Evolutionary conservation across 257 asterid species (phyloP).

Genomic region (Rhazya stricta): DNA sequence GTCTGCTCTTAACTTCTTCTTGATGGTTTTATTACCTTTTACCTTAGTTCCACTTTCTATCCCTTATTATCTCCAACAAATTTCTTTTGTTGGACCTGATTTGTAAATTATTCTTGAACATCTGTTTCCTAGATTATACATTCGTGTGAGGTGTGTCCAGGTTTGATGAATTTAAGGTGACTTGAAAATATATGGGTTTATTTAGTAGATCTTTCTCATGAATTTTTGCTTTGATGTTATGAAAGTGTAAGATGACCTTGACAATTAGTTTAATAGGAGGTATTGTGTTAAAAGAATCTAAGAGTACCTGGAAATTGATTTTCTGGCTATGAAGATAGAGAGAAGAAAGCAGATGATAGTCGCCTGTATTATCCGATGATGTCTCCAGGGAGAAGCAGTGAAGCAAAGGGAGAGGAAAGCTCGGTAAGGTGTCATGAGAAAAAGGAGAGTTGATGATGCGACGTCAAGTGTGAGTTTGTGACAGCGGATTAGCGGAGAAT

Average conservation of each 20-base stretch:
- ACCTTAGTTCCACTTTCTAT: not conserved
- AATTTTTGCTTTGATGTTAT: not conserved
- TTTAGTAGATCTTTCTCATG: not conserved
- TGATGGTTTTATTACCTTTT: not conserved
- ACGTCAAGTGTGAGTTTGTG: slow-evolving; percentile 41
- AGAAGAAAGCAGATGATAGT: not conserved
- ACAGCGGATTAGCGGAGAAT: slow-evolving; percentile 7
- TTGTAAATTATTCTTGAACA: not conserved
- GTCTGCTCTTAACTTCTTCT: not conserved
- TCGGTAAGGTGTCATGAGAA: not conserved
- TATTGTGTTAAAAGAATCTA: not conserved
- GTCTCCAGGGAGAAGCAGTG: not conserved
- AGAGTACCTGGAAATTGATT: not conserved
- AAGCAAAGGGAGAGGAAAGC: not conserved
- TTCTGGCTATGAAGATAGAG: not conserved
- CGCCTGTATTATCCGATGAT: not conserved
- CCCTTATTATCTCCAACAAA: not conserved
- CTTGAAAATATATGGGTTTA: not conserved
- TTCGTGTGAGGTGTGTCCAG: not conserved
- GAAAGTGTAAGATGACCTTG: too few species aligned
- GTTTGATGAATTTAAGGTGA: not conserved
- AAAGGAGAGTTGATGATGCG: not conserved
- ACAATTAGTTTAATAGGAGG: too few species aligned
- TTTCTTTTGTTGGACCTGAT: not conserved
- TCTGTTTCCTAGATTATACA: not conserved